Conservation (phyloP, 768 basidiomycete species). For the Mycena rosella region DNA sequence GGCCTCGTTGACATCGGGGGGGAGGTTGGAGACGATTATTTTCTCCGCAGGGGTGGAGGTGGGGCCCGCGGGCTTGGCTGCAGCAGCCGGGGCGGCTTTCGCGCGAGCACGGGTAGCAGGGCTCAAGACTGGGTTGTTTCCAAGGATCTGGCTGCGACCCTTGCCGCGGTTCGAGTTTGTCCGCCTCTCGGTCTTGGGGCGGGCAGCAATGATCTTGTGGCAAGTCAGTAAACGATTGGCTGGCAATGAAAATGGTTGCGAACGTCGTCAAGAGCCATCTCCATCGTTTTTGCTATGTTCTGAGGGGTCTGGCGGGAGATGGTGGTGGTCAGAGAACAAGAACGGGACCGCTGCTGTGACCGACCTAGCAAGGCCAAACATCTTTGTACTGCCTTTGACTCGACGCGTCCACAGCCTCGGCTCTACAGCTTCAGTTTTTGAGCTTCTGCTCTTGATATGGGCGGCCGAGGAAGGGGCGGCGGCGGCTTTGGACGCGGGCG, state of each 20-base stretch:
- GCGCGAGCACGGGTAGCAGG: slow-evolving; percentile 68
- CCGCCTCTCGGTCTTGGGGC: slow-evolving; percentile 65
- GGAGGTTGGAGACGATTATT: slow-evolving; percentile 96
- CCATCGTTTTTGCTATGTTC: slow-evolving; percentile 61
- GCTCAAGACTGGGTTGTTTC: slow-evolving; percentile 59
- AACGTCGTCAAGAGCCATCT: slow-evolving; percentile 89
- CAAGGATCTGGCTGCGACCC: slow-evolving; percentile 73
- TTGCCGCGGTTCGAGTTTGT: slow-evolving; percentile 57
- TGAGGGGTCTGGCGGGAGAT: neutral
- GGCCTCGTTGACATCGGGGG: slow-evolving; percentile 90
- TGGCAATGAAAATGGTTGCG: slow-evolving; percentile 43
- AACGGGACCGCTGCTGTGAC: slow-evolving; percentile 31
- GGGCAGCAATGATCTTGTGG: slow-evolving; percentile 75
- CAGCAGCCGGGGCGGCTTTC: slow-evolving; percentile 56
- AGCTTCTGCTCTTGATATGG: slow-evolving; percentile 40
- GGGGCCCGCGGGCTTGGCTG: slow-evolving; percentile 54
- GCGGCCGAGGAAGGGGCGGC: slow-evolving; percentile 70
- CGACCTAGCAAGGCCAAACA: too few relatives aligned
- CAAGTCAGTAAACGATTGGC: slow-evolving; percentile 39
- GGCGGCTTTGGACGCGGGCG: slow-evolving; percentile 58
- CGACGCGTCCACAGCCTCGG: neutral
- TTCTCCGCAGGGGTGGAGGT: slow-evolving; percentile 75
- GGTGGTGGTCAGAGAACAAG: slow-evolving; percentile 49
- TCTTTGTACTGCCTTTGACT: neutral
- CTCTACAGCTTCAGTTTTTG: too few relatives aligned